Evolutionary conservation across 495 filamentous ascomycete species (phyloP), one percentile per base, ranked within the genome.

Genomic region (Neurospora sp.): DNA sequence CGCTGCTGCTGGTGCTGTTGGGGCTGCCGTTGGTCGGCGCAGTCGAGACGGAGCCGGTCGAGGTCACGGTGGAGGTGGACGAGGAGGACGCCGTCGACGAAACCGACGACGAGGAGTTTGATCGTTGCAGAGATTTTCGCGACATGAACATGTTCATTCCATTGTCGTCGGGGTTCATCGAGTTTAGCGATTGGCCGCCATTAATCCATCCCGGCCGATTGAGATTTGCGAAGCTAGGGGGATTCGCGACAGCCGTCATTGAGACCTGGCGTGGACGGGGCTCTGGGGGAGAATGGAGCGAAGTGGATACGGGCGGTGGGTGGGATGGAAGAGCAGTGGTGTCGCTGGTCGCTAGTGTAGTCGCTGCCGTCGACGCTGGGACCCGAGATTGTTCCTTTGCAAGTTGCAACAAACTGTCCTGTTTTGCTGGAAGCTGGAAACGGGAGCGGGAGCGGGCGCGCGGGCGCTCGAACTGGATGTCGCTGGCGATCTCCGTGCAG

Each of bases 171-270:
- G 91, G 81, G 84, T 91, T 93, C 89, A 96, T 94, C 74, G 92
- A 87, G 85, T 90, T 91, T 75, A 93, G 86, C 75, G 88, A 87
- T 87, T 92, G 88, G 82, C 89, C 90, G 85, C 89, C 89, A 89
- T 91, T 91, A 91, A 87, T 84, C 90, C 89, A 91, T 90, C 85
- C 85, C 82, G 88, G 84, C 74, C 90, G 86, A 73, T 85, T 88
- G 76, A 85, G 83, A 74, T 86, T 86, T 86, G 94, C 90, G 82
- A 98, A 94, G 83, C 91, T 95, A 83, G 93, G 93, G 75, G 93
- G 94, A 85, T 90, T 93, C 79, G 94, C 96, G 84, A 99, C 95
- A 83, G 96, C 96, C 88, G 96, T 99, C 96, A 99, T 99, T 81
- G 77, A 79, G 80, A 80, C 54, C 54, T 62, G 75, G 74, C 70